Evolutionary conservation across 176 grass and related monocot species (phyloP), one percentile per base, ranked within the genome.

Genomic region (Zea luxurians): DNA sequence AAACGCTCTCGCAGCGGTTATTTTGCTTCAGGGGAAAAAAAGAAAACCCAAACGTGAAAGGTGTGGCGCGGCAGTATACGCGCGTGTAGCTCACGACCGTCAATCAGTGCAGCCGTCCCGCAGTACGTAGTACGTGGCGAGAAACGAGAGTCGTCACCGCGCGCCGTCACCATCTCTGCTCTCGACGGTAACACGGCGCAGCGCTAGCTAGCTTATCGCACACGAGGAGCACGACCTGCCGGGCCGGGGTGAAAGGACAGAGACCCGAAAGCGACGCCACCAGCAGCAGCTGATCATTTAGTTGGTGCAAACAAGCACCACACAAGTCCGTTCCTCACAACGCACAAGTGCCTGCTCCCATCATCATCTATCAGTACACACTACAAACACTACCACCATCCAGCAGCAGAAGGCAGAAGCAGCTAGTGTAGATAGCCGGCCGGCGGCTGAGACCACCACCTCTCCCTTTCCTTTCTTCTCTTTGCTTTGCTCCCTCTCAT

Each of bases 171-270:
- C 68, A 16, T 71, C 46, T 6, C 10, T 6, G 15, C 6, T 53
- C 4, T 21, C 9, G 44, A 70, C 68, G 68, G 68, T 71, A 71
- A 71, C 45, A 70, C 44, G 16, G 5, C 16, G n/a, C 18, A 9
- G 16, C 52, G 27, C 27, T 27, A n/a, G 27, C 27, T 27, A n/a
- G 55, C 68, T 49, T 21, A 36, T 71, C 46, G 13, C 12, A 71
- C 68, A 71, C 68, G 68, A 71, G 68, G 68, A 71, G 68, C 68
- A 71, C 68, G 68, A 71, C 48, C 48, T 64, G 62, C 35, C 12
- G 8, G 2, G 57, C 18, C 2, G 9, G 45, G 12, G 21, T 71
- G 46, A 71, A 71, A 71, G 68, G 68, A 71, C 46, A 50, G 13
- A 45, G 68, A 36, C 13, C 46, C 46, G 46, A 71, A 62, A 62